Percentiles rank a stretch among this genome's conserved stretches.
Evolutionary conservation across 306 rosid species (phyloP).

Genomic region (Acmispon strigosus): DNA sequence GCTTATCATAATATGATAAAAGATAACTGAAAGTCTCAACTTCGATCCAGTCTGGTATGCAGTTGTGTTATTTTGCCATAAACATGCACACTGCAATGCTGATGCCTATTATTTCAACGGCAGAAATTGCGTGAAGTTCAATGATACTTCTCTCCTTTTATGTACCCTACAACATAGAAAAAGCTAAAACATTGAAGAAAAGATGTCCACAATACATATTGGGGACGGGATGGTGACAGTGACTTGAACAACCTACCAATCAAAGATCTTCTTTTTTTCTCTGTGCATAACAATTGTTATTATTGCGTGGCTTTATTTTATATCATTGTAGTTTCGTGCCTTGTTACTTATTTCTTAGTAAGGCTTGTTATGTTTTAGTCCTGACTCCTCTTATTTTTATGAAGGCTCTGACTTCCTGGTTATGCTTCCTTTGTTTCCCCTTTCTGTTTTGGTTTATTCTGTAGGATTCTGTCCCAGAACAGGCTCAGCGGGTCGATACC

Average conservation of each 20-base stretch:
- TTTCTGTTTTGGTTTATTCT: slow-evolving; percentile 16
- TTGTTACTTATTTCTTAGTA: not conserved
- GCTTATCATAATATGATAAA: not conserved
- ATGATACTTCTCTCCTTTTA: not conserved
- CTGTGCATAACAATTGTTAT: not conserved
- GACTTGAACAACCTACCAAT: slow-evolving; percentile 1
- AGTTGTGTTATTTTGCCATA: slow-evolving; percentile 6
- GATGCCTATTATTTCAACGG: not conserved
- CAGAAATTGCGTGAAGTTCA: not conserved
- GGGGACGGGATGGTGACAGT: not conserved
- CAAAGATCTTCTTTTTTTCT: not conserved
- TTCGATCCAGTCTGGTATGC: not conserved
- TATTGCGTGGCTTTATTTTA: not conserved
- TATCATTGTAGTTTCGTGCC: slow-evolving; percentile 6
- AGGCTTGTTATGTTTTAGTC: not conserved
- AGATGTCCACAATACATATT: not conserved
- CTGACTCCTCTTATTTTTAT: not conserved
- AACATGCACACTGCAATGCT: not conserved
- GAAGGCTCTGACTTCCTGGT: not conserved
- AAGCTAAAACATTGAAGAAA: not conserved
- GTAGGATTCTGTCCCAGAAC: slow-evolving; percentile 70
- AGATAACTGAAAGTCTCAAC: not conserved
- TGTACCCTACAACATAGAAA: not conserved
- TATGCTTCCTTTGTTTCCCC: not conserved
- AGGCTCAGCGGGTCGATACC: slow-evolving; percentile 63